phyloP scores from a whole-genome alignment of 345 rosid genomes.

The Populus ilicifolia region DNA sequence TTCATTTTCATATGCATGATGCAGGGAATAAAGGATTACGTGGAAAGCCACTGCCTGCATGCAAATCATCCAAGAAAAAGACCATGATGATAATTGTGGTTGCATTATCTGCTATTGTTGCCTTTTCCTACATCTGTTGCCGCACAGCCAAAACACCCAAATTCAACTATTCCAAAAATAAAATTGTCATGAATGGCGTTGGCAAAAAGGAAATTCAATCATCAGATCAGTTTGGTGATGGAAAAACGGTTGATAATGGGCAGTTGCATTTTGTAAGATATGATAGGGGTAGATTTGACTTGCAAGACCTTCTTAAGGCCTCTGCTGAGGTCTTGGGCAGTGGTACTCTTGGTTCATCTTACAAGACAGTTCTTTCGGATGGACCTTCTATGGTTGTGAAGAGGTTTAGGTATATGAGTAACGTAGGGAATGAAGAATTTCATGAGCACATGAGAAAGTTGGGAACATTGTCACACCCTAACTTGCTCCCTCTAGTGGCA shows the following conservation, averaged over 20 bases:
- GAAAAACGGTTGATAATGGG: slow-evolving; percentile 21
- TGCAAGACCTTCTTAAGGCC: slow-evolving; percentile 74
- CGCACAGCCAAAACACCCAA: slow-evolving; percentile 17
- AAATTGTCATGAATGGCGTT: slow-evolving; percentile 11
- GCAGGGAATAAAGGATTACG: slow-evolving; percentile 65
- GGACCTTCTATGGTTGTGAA: slow-evolving; percentile 71
- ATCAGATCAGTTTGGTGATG: background rate
- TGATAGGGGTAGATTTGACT: slow-evolving; percentile 53
- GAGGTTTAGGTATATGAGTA: slow-evolving; percentile 68
- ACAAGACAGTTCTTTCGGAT: slow-evolving; percentile 55
- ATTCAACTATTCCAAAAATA: slow-evolving; percentile 27
- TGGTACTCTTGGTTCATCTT: slow-evolving; percentile 73
- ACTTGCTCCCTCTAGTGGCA: slow-evolving; percentile 65
- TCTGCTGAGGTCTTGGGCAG: slow-evolving; percentile 80
- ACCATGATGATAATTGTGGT: slow-evolving; percentile 30
- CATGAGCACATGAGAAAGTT: slow-evolving; percentile 63
- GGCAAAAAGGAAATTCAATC: slow-evolving; percentile 23
- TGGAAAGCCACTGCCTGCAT: slow-evolving; percentile 62
- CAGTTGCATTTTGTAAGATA: slow-evolving; percentile 51
- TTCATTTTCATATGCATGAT: background rate
- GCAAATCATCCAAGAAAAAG: slow-evolving; percentile 41
- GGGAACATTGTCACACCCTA: slow-evolving; percentile 65
- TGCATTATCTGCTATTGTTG: slow-evolving; percentile 15
- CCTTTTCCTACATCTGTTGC: slow-evolving; percentile 6
- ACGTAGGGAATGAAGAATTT: slow-evolving; percentile 53